Percentiles rank a stretch among this genome's conserved stretches.
Conservation (phyloP, 2,329 filamentous ascomycete genomes). For the Ceratocystis alfenasii region DNA sequence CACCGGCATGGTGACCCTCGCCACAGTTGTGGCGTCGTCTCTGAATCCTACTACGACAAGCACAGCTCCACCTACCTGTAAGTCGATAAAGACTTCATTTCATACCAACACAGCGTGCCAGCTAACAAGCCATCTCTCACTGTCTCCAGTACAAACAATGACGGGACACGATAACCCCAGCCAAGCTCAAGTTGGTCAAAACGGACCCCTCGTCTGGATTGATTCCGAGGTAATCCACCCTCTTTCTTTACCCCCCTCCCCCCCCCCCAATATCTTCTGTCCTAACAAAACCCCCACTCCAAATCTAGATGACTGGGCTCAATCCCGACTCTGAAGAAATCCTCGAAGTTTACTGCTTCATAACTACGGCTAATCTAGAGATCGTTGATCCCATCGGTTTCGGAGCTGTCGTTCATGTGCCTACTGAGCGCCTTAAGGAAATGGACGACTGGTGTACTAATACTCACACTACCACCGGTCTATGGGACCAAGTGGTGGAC, state of each 20-base stretch:
- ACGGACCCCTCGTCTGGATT: slow-evolving; percentile 70
- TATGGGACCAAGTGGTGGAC: slow-evolving; percentile 47
- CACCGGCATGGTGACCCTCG: background rate
- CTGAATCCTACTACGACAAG: background rate
- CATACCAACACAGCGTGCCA: background rate
- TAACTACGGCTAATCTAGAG: slow-evolving; percentile 70
- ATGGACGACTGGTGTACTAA: slow-evolving; percentile 86
- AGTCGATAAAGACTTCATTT: background rate
- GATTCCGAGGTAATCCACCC: slow-evolving; percentile 45
- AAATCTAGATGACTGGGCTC: slow-evolving; percentile 67
- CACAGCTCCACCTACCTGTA: background rate
- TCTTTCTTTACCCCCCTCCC: background rate
- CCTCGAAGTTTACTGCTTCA: slow-evolving; percentile 81
- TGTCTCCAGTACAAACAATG: background rate
- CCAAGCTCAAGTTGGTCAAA: slow-evolving; percentile 15
- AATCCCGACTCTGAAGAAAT: slow-evolving; percentile 69
- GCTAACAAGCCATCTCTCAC: background rate
- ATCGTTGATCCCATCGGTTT: slow-evolving; percentile 66
- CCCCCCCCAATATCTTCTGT: background rate
- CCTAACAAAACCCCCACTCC: background rate
- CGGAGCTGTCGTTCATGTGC: slow-evolving; percentile 66
- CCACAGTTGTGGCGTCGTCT: background rate
- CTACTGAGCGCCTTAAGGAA: slow-evolving; percentile 53
- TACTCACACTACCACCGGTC: slow-evolving; percentile 69
- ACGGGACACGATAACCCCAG: background rate